A percentile compares a stretch with the other conserved stretches of the same genome.
Evolutionary conservation across 2,329 filamentous ascomycete genomes (phyloP).

Genomic region (Aureobasidium melanogenum): DNA sequence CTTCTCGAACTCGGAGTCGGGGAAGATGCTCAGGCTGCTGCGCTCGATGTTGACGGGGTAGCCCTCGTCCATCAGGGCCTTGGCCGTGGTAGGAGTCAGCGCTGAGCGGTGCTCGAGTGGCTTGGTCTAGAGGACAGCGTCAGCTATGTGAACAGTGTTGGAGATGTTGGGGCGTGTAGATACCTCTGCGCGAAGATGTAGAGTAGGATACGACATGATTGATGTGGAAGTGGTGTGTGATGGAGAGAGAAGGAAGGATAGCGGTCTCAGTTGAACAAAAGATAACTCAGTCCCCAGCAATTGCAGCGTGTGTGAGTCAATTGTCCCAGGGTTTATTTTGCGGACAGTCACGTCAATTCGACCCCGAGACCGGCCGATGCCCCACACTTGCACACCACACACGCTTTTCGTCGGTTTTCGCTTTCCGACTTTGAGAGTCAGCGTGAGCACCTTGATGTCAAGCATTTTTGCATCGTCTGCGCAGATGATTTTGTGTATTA

Average conservation of each 20-base stretch:
- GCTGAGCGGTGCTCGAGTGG: constrained; percentile 30
- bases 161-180: background rate
- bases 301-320: background rate
- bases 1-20: constrained; percentile 31
- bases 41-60: constrained; percentile 33
- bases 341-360: background rate
- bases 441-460: background rate
- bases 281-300: background rate
- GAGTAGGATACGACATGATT: constrained; percentile 15
- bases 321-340: background rate
- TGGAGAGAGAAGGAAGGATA: background rate
- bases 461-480: background rate
- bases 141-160: background rate
- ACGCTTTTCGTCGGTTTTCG: background rate
- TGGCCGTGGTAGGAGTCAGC: constrained; percentile 30
- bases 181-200: constrained; percentile 17
- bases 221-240: background rate
- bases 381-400: background rate
- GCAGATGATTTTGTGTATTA: background rate
- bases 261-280: background rate
- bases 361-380: background rate
- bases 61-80: constrained; percentile 32
- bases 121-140: constrained; percentile 22
- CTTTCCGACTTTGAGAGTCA: background rate
- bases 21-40: constrained; percentile 31